phyloP scores from a whole-genome alignment of 192 early-diverging fungal genomes.

The Kickxella alabastrina region DNA sequence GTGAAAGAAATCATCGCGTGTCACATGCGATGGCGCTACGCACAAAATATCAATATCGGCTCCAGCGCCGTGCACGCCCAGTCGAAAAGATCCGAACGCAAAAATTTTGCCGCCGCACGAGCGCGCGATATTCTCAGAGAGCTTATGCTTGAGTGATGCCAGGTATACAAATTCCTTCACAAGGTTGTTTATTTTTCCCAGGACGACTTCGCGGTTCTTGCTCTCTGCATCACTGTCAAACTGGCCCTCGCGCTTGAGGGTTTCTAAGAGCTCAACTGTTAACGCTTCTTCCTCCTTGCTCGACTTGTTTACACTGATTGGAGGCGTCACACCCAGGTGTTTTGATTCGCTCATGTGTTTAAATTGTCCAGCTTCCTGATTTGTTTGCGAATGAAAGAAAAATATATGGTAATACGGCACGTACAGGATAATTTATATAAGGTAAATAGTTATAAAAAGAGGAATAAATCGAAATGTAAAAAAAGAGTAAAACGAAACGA shows the following conservation, averaged over 20 bases:
- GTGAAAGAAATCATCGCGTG: constrained; percentile 88
- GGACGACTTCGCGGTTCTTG: constrained; percentile 74
- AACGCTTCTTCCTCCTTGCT: constrained; percentile 64
- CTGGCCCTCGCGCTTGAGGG: constrained; percentile 68
- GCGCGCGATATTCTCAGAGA: constrained; percentile 76
- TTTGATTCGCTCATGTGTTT: constrained; percentile 22
- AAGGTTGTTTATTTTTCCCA: constrained; percentile 81
- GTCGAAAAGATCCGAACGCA: constrained; percentile 93
- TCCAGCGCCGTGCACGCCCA: constrained; percentile 91
- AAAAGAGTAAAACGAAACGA: neutral
- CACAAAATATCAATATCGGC: constrained; percentile 99
- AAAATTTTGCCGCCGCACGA: constrained; percentile 95
- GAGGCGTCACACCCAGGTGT: constrained; percentile 75
- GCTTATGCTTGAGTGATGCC: constrained; percentile 67
- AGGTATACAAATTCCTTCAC: constrained; percentile 90
- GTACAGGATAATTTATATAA: no score
- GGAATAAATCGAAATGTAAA: neutral
- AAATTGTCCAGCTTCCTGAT: no score
- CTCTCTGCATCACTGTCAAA: constrained; percentile 88
- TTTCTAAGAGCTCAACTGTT: constrained; percentile 65
- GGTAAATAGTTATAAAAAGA: neutral
- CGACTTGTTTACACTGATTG: constrained; percentile 63
- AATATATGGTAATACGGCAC: no score
- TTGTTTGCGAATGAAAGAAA: no score
- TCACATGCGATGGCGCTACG: constrained; percentile 86